These are phyloP conservation scores for Pseudonectria foliicola DNA, from an alignment of 2,329 filamentous ascomycete genomes.

Conservation along the genomic window DNA sequence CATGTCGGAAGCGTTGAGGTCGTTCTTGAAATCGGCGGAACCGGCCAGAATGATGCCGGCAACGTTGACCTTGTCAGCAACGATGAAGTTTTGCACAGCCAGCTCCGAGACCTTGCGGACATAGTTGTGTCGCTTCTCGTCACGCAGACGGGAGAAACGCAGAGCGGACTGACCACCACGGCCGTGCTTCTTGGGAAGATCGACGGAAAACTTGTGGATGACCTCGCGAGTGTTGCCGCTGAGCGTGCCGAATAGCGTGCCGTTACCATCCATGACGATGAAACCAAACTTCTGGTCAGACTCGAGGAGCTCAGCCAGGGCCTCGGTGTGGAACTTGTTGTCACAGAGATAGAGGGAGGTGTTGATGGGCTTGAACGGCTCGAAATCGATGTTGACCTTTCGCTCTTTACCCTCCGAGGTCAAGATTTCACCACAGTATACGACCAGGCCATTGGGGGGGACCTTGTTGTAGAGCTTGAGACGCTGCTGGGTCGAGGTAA, in stretches of 20 bases:
- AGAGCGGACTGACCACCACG: slow-evolving; percentile 99
- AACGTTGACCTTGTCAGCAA: slow-evolving; percentile 96
- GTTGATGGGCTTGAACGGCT: slow-evolving; percentile 99
- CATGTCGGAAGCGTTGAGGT: slow-evolving; percentile 94
- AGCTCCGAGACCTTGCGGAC: slow-evolving; percentile 97
- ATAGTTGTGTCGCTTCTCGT: slow-evolving; percentile 99
- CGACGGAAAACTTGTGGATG: slow-evolving; percentile 96
- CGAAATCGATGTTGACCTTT: slow-evolving; percentile 99
- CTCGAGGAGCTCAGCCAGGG: slow-evolving; percentile 91
- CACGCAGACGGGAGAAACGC: slow-evolving; percentile 98
- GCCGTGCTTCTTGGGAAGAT: slow-evolving; percentile 99
- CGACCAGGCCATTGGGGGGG: slow-evolving; percentile 91
- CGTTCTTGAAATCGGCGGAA: slow-evolving; percentile 99
- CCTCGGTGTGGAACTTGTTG: slow-evolving; percentile 99
- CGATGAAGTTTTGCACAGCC: slow-evolving; percentile 98
- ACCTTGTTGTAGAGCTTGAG: slow-evolving; percentile 99
- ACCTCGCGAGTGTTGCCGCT: slow-evolving; percentile 97
- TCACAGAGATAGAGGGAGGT: slow-evolving; percentile 98
- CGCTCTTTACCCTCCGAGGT: slow-evolving; percentile 97
- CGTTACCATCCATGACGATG: slow-evolving; percentile 99
- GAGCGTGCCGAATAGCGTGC: slow-evolving; percentile 90
- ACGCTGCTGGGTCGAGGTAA: slow-evolving; percentile 97
- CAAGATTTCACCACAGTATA: slow-evolving; percentile 99
- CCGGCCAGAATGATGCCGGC: slow-evolving; percentile 91
- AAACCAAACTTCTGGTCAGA: slow-evolving; percentile 99